These are phyloP conservation scores for Trichosporon ovoides DNA, from an alignment of 1,284 basidiomycete species.

Conservation along the genomic window DNA sequence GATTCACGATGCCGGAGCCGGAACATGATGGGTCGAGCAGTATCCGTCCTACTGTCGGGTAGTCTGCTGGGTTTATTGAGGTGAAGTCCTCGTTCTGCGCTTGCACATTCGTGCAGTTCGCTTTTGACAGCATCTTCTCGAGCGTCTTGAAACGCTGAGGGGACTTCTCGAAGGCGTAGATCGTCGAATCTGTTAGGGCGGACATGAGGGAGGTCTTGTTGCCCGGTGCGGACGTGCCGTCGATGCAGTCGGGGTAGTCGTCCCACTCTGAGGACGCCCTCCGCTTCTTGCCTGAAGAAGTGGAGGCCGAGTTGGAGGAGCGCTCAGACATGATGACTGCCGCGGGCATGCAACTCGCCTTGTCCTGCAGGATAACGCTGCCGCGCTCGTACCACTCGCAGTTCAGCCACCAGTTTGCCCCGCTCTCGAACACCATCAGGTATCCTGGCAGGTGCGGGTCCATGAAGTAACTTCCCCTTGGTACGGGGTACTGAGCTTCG, in stretches of 20 bases:
- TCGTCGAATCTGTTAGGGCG: constrained; percentile 72
- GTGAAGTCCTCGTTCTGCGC: constrained; percentile 73
- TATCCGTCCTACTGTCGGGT: constrained; percentile 68
- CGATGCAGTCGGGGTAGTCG: constrained; percentile 61
- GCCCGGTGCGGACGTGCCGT: constrained; percentile 96
- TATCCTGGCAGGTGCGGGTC: constrained; percentile 71
- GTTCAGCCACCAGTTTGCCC: constrained; percentile 49
- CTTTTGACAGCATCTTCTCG: constrained; percentile 71
- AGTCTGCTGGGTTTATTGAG: constrained; percentile 62
- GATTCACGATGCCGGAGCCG: constrained; percentile 85
- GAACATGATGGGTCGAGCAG: constrained; percentile 90
- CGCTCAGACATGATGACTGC: constrained; percentile 56
- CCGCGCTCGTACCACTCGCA: constrained; percentile 45
- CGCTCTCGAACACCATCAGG: constrained; percentile 70
- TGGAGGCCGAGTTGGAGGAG: constrained; percentile 15
- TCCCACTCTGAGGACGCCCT: too few species aligned
- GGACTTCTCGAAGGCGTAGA: constrained; percentile 83
- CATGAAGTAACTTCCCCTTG: constrained; percentile 54
- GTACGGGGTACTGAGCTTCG: constrained; percentile 32
- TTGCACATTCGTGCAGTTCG: constrained; percentile 70
- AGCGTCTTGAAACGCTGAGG: constrained; percentile 71
- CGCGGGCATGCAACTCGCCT: constrained; percentile 95
- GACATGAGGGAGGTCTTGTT: constrained; percentile 96
- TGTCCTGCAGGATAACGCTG: constrained; percentile 84
- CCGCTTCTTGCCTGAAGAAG: too few species aligned